Conservation (phyloP, 2,329 filamentous ascomycete genomes). For the Colletotrichum endophyticum region DNA sequence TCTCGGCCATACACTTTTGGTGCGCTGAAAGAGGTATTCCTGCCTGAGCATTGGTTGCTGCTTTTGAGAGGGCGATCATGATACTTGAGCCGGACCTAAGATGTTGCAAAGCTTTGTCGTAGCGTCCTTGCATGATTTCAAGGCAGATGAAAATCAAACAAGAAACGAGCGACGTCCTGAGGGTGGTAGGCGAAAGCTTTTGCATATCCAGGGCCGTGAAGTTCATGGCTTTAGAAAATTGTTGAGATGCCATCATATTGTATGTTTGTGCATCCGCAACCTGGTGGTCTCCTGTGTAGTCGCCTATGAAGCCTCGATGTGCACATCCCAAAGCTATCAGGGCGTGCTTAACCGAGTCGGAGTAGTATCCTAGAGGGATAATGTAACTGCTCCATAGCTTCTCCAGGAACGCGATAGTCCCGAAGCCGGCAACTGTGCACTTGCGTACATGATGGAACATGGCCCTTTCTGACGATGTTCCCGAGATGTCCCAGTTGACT, state of each 20-base stretch:
- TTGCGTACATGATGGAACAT: conserved; percentile 1
- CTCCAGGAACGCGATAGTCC: not conserved
- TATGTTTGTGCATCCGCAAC: not conserved
- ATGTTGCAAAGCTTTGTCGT: conserved; percentile 24
- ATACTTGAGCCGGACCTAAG: conserved; percentile 21
- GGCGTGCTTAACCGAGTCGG: not conserved
- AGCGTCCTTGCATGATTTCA: conserved; percentile 25
- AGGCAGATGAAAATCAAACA: conserved; percentile 27
- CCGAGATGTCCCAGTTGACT: not conserved
- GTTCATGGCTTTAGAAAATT: not conserved
- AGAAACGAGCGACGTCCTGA: conserved; percentile 11
- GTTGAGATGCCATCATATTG: not conserved
- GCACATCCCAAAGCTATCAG: not conserved
- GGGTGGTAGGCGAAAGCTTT: not conserved
- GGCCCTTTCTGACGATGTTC: not conserved
- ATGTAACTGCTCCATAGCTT: conserved; percentile 1
- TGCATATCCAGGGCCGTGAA: not conserved
- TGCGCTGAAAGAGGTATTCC: not conserved
- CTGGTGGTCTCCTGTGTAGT: not conserved
- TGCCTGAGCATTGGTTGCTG: not conserved
- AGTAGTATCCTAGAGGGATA: not conserved
- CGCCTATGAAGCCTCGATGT: not conserved
- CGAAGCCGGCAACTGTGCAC: not conserved
- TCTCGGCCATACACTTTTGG: not conserved
- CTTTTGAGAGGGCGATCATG: not conserved